Evolutionary conservation across 306 rosid genomes (phyloP).

Genomic region (Rosa lucieae): DNA sequence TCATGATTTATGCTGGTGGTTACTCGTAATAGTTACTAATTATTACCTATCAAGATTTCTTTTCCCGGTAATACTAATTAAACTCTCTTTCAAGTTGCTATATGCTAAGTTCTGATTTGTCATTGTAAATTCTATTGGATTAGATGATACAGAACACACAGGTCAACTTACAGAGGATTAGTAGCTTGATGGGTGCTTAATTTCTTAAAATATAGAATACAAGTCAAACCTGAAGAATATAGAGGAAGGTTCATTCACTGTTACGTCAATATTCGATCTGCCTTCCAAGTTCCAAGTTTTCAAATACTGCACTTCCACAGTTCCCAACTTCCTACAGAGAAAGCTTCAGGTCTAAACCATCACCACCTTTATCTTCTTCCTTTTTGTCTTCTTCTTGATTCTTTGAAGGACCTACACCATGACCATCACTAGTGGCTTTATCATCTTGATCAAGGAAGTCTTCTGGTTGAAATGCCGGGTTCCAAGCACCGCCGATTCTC

Average conservation of each 20-base stretch:
- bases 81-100: too few relatives aligned
- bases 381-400: slow-evolving; percentile 9
- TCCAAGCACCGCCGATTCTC: slow-evolving; percentile 44
- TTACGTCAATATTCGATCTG: neutral
- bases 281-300: neutral
- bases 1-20: neutral
- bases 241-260: neutral
- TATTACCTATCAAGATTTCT: neutral
- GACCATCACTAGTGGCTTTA: neutral
- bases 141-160: neutral
- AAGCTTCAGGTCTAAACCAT: slow-evolving; percentile 62
- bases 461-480: slow-evolving; percentile 65
- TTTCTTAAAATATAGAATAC: neutral
- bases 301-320: neutral
- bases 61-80: neutral
- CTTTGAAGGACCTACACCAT: slow-evolving; percentile 29
- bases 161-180: neutral
- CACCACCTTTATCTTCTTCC: slow-evolving; percentile 26
- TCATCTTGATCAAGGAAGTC: slow-evolving; percentile 54
- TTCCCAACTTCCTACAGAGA: slow-evolving; percentile 43
- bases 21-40: neutral
- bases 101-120: neutral
- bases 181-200: neutral
- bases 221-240: neutral
- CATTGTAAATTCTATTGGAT: neutral